phyloP scores from a whole-genome alignment of 805 yeast species.

The Candida ponderosae region DNA sequence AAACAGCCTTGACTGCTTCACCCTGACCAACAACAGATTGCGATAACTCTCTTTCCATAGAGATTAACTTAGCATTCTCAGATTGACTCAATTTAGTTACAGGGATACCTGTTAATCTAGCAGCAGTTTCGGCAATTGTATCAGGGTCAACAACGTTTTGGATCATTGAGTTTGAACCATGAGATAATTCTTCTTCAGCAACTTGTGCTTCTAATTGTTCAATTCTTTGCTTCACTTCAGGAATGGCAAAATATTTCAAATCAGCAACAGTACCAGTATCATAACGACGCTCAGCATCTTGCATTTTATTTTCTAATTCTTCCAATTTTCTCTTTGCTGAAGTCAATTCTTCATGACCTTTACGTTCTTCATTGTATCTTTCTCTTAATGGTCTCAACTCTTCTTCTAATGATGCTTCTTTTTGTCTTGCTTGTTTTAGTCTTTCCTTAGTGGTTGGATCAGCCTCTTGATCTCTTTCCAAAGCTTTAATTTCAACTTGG shows the following conservation, averaged over 20 bases:
- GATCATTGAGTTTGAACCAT: constrained; percentile 56
- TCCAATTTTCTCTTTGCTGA: constrained; percentile 85
- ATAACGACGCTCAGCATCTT: constrained; percentile 94
- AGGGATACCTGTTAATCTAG: constrained; percentile 94
- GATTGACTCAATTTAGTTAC: constrained; percentile 92
- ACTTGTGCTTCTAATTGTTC: constrained; percentile 66
- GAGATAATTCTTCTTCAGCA: constrained; percentile 64
- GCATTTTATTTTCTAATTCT: constrained; percentile 87
- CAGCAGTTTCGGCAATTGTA: constrained; percentile 94
- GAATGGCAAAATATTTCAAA: constrained; percentile 93
- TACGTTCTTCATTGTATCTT: constrained; percentile 77
- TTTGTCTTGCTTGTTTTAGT: constrained; percentile 67
- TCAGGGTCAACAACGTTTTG: constrained; percentile 89
- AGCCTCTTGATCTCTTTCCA: constrained; percentile 91
- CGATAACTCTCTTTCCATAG: constrained; percentile 85
- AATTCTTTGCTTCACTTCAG: constrained; percentile 77
- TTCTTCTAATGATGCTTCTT: constrained; percentile 78
- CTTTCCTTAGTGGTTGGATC: constrained; percentile 80
- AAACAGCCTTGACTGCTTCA: constrained; percentile 93
- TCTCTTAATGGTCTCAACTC: constrained; percentile 79
- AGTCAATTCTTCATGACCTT: constrained; percentile 87
- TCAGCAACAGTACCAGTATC: constrained; percentile 95
- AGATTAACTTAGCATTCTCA: constrained; percentile 87
- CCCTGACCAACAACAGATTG: constrained; percentile 88
- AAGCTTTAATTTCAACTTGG: constrained; percentile 93